Conservation (phyloP, 495 filamentous ascomycete species). For the Penicillium bovifimosum region DNA sequence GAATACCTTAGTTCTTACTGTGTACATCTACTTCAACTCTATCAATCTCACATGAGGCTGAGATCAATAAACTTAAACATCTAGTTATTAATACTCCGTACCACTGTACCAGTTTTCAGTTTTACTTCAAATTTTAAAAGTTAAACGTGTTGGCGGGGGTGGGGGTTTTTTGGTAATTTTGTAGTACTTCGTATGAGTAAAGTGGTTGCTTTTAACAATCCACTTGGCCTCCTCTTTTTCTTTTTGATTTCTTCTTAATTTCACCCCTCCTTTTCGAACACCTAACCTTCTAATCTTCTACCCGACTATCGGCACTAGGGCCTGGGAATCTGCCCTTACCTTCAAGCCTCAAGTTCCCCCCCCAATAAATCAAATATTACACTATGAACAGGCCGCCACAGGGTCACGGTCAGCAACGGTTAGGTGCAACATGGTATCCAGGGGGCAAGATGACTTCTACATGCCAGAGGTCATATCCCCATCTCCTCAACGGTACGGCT, state of each 20-base stretch:
- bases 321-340: not conserved
- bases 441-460: slow-evolving; percentile 87
- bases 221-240: not conserved
- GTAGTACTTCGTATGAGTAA: not conserved
- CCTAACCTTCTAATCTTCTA: not conserved
- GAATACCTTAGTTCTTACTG: no score
- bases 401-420: slow-evolving; percentile 43
- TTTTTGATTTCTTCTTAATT: not conserved
- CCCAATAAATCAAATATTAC: not conserved
- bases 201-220: not conserved
- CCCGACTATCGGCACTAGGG: not conserved
- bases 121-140: no score
- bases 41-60: no score
- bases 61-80: no score
- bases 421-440: slow-evolving; percentile 87
- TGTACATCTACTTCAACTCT: no score
- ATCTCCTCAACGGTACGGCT: slow-evolving; percentile 78
- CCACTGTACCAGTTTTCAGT: no score
- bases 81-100: no score
- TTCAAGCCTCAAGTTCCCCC: not conserved
- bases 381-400: slow-evolving; percentile 39
- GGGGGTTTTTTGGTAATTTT: no score
- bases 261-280: not conserved
- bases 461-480: slow-evolving; percentile 74
- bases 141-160: no score